These are phyloP conservation scores for Thelephora aurantiotincta DNA, from an alignment of 768 basidiomycete genomes.

Conservation along the genomic window DNA sequence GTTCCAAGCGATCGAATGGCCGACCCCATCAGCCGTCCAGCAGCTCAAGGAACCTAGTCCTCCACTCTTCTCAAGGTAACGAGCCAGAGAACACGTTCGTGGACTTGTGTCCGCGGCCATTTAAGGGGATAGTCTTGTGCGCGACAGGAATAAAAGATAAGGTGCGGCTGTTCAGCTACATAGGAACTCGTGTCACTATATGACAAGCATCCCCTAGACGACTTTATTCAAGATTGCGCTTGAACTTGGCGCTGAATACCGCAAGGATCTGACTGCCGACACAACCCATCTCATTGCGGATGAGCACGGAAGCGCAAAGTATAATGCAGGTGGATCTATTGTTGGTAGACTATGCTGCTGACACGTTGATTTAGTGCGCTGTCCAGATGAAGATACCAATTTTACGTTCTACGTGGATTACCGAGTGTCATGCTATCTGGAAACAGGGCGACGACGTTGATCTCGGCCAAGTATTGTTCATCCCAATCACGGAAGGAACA, in stretches of 20 bases:
- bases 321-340: conserved; percentile 35
- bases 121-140: conserved; percentile 50
- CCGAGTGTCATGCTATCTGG: conserved; percentile 60
- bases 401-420: conserved; percentile 65
- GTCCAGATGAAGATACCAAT: conserved; percentile 72
- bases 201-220: conserved; percentile 26
- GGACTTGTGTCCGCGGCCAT: conserved; percentile 42
- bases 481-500: neutral
- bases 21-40: conserved; percentile 29
- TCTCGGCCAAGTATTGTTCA: conserved; percentile 32
- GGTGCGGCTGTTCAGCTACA: conserved; percentile 25
- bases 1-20: conserved; percentile 27
- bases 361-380: conserved; percentile 45
- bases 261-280: conserved; percentile 63
- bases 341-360: neutral
- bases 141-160: conserved; percentile 74
- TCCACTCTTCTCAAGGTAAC: neutral
- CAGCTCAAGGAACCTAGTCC: conserved; percentile 24
- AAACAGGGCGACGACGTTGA: conserved; percentile 70
- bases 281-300: conserved; percentile 82
- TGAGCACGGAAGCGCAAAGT: conserved; percentile 78
- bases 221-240: conserved; percentile 61
- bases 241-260: conserved; percentile 64
- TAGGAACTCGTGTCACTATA: neutral
- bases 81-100: conserved; percentile 3